Percentiles rank a stretch among this genome's conserved stretches.
These are phyloP conservation scores for Pestalotiopsis sp. DNA, from an alignment of 2,329 filamentous ascomycete species.

Conservation along the genomic window DNA sequence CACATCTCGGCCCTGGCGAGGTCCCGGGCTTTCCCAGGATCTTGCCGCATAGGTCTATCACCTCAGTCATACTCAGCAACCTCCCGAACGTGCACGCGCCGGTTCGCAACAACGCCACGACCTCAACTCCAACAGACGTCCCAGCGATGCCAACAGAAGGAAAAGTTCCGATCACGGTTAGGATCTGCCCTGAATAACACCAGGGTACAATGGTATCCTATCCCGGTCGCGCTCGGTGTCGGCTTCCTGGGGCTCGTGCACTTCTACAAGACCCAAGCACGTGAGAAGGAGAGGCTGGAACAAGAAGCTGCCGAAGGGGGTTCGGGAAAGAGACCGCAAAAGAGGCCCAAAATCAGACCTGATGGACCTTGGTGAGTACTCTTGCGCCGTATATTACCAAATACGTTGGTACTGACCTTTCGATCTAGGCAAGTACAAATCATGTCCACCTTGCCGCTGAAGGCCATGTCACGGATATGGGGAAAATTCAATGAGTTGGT, in stretches of 20 bases:
- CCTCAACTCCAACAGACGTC: constrained; percentile 45
- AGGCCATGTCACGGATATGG: constrained; percentile 88
- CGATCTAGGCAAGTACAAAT: constrained; percentile 76
- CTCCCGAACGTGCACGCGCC: constrained; percentile 23
- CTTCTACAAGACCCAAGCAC: constrained; percentile 72
- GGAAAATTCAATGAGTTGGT: constrained; percentile 88
- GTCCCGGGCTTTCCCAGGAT: background rate
- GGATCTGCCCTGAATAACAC: constrained; percentile 52
- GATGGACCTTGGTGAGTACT: constrained; percentile 76
- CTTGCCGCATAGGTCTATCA: constrained; percentile 16
- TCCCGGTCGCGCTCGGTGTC: constrained; percentile 84
- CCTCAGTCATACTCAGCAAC: constrained; percentile 21
- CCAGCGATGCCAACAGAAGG: constrained; percentile 39
- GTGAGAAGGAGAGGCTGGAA: constrained; percentile 56
- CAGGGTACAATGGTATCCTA: constrained; percentile 84
- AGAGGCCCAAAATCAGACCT: constrained; percentile 68
- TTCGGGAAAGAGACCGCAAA: constrained; percentile 48
- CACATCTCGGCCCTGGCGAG: background rate
- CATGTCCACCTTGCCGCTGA: constrained; percentile 90
- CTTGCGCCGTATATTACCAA: background rate
- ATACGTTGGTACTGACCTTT: background rate
- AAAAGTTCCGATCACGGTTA: constrained; percentile 54
- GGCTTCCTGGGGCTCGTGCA: constrained; percentile 82
- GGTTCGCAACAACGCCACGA: constrained; percentile 29
- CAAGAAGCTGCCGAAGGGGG: constrained; percentile 45